phyloP scores from a whole-genome alignment of 179 eudicot species.

The Camellia oleifera region DNA sequence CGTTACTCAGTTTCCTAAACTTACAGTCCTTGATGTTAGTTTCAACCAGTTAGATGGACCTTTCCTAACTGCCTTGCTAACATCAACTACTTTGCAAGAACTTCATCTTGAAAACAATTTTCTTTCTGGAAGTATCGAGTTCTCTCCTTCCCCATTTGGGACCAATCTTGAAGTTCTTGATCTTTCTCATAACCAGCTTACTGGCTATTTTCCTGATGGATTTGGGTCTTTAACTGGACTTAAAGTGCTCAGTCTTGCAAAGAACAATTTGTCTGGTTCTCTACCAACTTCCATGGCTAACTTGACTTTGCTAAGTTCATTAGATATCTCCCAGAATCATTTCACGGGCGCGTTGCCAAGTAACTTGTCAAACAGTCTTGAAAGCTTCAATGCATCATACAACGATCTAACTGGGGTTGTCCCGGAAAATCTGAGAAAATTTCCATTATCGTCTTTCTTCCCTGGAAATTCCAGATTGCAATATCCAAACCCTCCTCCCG shows the following conservation, averaged over 20 bases:
- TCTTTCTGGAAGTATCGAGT: constrained; percentile 55
- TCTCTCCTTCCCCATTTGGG: constrained; percentile 46
- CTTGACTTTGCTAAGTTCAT: constrained; percentile 46
- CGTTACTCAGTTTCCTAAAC: constrained; percentile 66
- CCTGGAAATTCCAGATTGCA: constrained; percentile 80
- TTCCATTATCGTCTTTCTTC: constrained; percentile 70
- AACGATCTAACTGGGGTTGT: constrained; percentile 90
- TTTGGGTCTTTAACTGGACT: constrained; percentile 60
- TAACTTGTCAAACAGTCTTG: constrained; percentile 61
- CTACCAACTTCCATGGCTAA: constrained; percentile 64
- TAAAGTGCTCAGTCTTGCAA: constrained; percentile 57
- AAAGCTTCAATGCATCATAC: constrained; percentile 75
- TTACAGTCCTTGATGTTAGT: constrained; percentile 74
- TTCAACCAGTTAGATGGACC: constrained; percentile 74
- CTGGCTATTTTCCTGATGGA: constrained; percentile 70
- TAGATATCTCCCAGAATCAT: constrained; percentile 77
- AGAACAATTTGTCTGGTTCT: constrained; percentile 83
- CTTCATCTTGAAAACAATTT: constrained; percentile 67
- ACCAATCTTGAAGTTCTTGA: constrained; percentile 65
- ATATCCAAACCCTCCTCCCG: constrained; percentile 72
- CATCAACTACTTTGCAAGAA: constrained; percentile 71
- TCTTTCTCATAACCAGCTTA: constrained; percentile 67
- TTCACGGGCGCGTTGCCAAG: constrained; percentile 77
- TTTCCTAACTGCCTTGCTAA: constrained; percentile 41
- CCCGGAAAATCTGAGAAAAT: constrained; percentile 73